Percentiles rank a stretch among this genome's conserved stretches.
Evolutionary conservation across 371 early-diverging fungal species (phyloP).

Genomic region (Mucor irregularis): DNA sequence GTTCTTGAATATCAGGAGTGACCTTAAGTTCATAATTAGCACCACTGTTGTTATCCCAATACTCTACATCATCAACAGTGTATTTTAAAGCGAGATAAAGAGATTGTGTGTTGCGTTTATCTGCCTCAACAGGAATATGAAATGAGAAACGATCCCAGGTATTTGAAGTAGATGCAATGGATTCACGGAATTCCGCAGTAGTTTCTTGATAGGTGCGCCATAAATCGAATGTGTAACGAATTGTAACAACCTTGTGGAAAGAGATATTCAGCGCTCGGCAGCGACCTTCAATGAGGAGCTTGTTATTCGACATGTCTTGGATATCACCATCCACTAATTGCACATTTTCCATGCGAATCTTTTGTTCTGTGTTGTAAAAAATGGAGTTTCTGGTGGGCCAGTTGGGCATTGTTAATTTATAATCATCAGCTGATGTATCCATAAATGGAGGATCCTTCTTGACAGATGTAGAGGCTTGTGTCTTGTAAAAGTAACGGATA

Average conservation of each 20-base stretch:
- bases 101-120: constrained; percentile 39
- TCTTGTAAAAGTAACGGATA: constrained; percentile 24
- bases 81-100: constrained; percentile 41
- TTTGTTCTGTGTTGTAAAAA: constrained; percentile 6
- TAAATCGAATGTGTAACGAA: constrained; percentile 71
- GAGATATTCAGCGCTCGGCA: constrained; percentile 77
- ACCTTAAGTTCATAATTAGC: constrained; percentile 65
- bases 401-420: constrained; percentile 10
- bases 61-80: constrained; percentile 60
- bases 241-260: constrained; percentile 69
- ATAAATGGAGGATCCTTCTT: constrained; percentile 34
- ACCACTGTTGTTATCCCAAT: constrained; percentile 85
- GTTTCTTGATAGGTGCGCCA: constrained; percentile 70
- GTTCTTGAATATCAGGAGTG: not conserved
- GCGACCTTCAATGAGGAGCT: constrained; percentile 51
- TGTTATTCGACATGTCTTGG: constrained; percentile 12
- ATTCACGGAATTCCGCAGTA: constrained; percentile 56
- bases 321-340: constrained; percentile 33
- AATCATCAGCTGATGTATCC: constrained; percentile 15
- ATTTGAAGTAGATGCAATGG: constrained; percentile 32
- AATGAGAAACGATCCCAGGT: constrained; percentile 45
- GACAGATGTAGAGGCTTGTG: constrained; percentile 48
- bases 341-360: constrained; percentile 40
- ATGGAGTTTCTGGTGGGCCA: constrained; percentile 17
- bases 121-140: constrained; percentile 25